Base-by-base conservation (phyloP, 1,284 basidiomycete genomes). In the Puccinia horiana region DNA sequence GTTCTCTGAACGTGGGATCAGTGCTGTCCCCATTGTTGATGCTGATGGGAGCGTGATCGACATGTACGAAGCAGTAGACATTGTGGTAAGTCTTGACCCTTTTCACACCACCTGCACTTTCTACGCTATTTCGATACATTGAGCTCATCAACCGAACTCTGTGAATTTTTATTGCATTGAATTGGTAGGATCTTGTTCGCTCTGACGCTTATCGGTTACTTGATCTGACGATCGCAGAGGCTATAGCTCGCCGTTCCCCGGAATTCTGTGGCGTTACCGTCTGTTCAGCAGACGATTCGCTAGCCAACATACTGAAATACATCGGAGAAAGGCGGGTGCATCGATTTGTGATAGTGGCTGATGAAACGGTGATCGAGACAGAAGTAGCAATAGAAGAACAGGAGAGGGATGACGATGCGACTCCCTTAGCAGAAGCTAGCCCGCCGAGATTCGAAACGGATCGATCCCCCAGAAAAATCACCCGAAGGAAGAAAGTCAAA, bases 61-160 rank as follows among this genome's bases (percentile, higher is more conserved):
- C 87, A 88, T 99, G 65, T 99, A 99, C 87, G 97, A 99, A 88
- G 98, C 96, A 1, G 97, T 99, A 29, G 97, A 99, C 88, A 96
- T 99, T 74, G 97, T 99, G 84, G 95, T 96, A 87, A 87, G 94
- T 91, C 0, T 12, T n/a, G 26, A 29, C 8, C 3, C 4, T 56
- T 49, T 65, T 47, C 56, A 23, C 12, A 23, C 8, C 8, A 70
- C 35, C 56, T n/a, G 40, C 42, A 18, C 18, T 37, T 58, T 73
- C 70, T 73, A 16, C 35, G 20, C 72, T 11, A 40, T 76, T n/a
- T 76, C 18, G 37, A 6, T 44, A 26, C 23, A 26, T 44, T 16
- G 42, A 6, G 23, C 6, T 14, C 52, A 18, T 12, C 23, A 72
- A 52, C 44, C 49, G 2, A 40, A 42, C 54, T 4, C 9, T 58